Percentiles rank a stretch among this genome's conserved stretches.
Conservation (phyloP, 768 basidiomycete species). For the Podaxis sp. region DNA sequence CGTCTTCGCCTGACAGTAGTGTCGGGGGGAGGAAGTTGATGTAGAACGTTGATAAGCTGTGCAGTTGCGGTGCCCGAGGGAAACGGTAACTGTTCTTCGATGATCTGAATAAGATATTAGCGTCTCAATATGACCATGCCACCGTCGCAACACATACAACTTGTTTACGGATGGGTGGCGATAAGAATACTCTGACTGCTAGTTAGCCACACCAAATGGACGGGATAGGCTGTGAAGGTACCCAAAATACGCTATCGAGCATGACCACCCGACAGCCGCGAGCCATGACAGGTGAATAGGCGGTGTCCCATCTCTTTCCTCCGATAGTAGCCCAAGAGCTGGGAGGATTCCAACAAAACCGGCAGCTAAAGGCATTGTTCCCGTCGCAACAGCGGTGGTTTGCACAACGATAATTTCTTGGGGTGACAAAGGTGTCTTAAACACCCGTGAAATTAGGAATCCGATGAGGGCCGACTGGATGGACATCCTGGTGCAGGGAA, state of each 20-base stretch:
- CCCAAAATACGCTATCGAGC: constrained; percentile 93
- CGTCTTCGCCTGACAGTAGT: constrained; percentile 47
- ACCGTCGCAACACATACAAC: constrained; percentile 52
- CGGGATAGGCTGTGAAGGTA: constrained; percentile 19
- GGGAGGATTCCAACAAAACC: constrained; percentile 91
- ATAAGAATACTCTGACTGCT: constrained; percentile 76
- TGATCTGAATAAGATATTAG: constrained; percentile 49
- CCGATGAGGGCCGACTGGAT: constrained; percentile 92
- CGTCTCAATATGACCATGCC: neutral
- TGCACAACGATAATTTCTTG: constrained; percentile 94
- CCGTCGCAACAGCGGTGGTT: constrained; percentile 94
- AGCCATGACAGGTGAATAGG: constrained; percentile 75
- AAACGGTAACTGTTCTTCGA: constrained; percentile 91
- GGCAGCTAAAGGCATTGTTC: constrained; percentile 82
- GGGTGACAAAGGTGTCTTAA: constrained; percentile 72
- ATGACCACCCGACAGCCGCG: constrained; percentile 80
- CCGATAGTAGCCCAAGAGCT: constrained; percentile 75
- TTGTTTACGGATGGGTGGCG: constrained; percentile 91
- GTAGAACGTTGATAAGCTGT: constrained; percentile 88
- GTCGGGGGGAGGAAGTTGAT: constrained; percentile 67
- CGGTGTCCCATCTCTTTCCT: constrained; percentile 68
- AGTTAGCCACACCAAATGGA: constrained; percentile 3
- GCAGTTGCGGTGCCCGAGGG: constrained; percentile 97
- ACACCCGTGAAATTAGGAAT: constrained; percentile 74
- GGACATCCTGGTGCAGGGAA: constrained; percentile 67